Percentiles rank a stretch among this genome's conserved stretches.
These are phyloP conservation scores for Mediolabrus comicus DNA, from an alignment of 108 stramenopile genomes.

Conservation along the genomic window DNA sequence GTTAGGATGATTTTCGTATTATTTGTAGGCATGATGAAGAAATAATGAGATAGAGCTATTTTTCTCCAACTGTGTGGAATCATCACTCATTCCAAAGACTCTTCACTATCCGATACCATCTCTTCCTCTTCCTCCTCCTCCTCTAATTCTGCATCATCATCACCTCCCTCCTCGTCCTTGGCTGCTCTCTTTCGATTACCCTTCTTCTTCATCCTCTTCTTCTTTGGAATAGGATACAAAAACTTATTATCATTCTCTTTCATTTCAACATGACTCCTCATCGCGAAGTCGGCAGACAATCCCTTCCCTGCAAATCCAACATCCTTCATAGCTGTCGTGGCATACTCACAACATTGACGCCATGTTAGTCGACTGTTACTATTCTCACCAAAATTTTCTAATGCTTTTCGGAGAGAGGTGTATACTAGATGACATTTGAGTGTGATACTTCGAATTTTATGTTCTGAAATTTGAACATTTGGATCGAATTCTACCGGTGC, in stretches of 20 bases:
- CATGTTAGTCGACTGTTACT: background rate
- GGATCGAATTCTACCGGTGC: too few species aligned
- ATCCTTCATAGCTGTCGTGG: background rate
- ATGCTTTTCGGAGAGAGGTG: background rate
- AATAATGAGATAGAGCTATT: too few species aligned
- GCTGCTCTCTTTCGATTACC: background rate
- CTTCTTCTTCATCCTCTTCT: background rate
- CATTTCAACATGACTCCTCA: background rate
- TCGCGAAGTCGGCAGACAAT: background rate
- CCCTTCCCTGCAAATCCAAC: background rate
- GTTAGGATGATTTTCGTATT: too few species aligned
- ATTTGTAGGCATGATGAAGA: too few species aligned
- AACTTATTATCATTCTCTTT: background rate
- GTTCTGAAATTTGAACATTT: too few species aligned
- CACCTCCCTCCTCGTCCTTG: background rate
- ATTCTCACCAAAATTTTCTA: background rate
- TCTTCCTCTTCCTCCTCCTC: too few species aligned
- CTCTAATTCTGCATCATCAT: background rate
- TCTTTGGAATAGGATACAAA: background rate
- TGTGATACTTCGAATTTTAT: background rate
- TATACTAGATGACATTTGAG: background rate
- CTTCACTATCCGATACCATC: too few species aligned
- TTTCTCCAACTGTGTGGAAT: too few species aligned
- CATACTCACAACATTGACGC: background rate
- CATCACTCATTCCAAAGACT: too few species aligned